Conservation (phyloP, 1,284 basidiomycete species). For the Spongiforma sp. region DNA sequence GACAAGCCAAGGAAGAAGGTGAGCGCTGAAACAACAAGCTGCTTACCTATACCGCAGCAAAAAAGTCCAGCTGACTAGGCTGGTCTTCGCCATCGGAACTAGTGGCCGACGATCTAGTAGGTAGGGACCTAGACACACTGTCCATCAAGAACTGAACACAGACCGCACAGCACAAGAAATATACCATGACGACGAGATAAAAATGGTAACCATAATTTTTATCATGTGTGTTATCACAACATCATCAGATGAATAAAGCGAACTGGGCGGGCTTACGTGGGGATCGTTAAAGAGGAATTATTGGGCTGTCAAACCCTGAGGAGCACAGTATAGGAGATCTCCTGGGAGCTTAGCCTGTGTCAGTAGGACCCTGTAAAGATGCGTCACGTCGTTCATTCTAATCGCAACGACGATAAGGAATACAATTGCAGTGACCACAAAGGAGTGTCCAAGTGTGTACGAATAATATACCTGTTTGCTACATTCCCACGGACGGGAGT, state of each 20-base stretch:
- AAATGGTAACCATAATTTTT: constrained; percentile 11
- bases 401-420: constrained; percentile 27
- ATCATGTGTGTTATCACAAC: constrained; percentile 22
- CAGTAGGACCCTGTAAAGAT: constrained; percentile 29
- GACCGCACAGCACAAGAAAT: constrained; percentile 5
- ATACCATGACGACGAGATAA: constrained; percentile 24
- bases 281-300: constrained; percentile 21
- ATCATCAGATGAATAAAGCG: constrained; percentile 11
- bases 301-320: constrained; percentile 36
- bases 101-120: background rate
- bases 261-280: constrained; percentile 29
- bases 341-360: constrained; percentile 19
- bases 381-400: constrained; percentile 30
- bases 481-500: constrained; percentile 28
- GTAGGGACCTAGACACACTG: background rate
- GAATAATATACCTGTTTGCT: constrained; percentile 4
- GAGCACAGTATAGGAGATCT: constrained; percentile 19
- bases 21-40: background rate
- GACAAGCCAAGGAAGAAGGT: background rate
- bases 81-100: background rate
- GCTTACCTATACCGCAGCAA: background rate
- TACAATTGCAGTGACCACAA: constrained; percentile 18
- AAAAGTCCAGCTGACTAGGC: background rate
- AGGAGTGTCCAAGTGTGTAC: background rate
- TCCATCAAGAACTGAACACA: background rate